A percentile compares a stretch with the other conserved stretches of the same genome.
These are phyloP conservation scores for Chaetoceros muelleri DNA, from an alignment of 108 stramenopile genomes.

Conservation along the genomic window DNA sequence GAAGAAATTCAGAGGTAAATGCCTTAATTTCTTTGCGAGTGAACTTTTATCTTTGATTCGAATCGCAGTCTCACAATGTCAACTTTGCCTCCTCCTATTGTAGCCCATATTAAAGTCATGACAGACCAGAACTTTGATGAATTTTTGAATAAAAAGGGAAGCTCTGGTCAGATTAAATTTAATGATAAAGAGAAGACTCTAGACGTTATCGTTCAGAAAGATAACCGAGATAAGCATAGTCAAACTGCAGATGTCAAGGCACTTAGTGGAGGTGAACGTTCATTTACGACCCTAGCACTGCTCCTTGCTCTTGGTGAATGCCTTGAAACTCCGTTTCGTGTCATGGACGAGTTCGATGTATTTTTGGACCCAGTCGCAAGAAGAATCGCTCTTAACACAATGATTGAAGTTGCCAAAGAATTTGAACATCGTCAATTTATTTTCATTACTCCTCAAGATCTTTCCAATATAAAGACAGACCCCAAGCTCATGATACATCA, in stretches of 20 bases:
- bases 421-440: conserved; percentile 89
- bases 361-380: conserved; percentile 88
- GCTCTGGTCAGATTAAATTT: conserved; percentile 58
- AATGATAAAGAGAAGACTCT: conserved; percentile 50
- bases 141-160: conserved; percentile 67
- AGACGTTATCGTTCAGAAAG: conserved; percentile 65
- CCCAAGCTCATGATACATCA: conserved; percentile 56
- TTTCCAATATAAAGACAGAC: conserved; percentile 47
- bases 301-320: conserved; percentile 85
- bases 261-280: conserved; percentile 77
- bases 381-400: conserved; percentile 67
- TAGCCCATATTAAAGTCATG: conserved; percentile 36
- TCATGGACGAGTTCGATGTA: conserved; percentile 98
- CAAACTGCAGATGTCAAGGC: conserved; percentile 81
- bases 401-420: conserved; percentile 54
- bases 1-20: conserved; percentile 29
- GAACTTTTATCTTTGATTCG: too few relatives aligned
- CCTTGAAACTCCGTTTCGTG: conserved; percentile 92
- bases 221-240: conserved; percentile 37
- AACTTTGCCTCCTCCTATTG: not conserved
- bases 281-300: conserved; percentile 82
- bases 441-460: conserved; percentile 92
- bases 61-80: too few relatives aligned
- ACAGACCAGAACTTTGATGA: conserved; percentile 63
- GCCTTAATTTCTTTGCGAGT: not conserved